These are phyloP conservation scores for Tilletia caries DNA, from an alignment of 1,284 basidiomycete species.

Conservation along the genomic window DNA sequence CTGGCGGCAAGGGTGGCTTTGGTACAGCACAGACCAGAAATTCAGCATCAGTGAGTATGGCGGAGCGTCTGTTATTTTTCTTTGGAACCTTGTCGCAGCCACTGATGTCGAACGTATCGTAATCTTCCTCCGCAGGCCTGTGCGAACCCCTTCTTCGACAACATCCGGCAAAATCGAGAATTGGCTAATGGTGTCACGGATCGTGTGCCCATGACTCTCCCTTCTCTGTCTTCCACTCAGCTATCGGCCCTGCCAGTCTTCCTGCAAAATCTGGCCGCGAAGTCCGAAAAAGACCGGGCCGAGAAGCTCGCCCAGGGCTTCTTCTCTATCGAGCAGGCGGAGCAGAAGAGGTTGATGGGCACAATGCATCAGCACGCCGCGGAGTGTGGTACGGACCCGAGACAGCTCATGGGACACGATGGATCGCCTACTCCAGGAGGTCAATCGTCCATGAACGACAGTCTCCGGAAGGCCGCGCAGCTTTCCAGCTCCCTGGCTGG, in stretches of 20 bases:
- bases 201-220: slow-evolving; percentile 41
- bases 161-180: slow-evolving; percentile 90
- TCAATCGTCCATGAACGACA: slow-evolving; percentile 17
- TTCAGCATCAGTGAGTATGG: background rate
- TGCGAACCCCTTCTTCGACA: slow-evolving; percentile 66
- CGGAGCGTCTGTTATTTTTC: background rate
- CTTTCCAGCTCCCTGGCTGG: slow-evolving; percentile 13
- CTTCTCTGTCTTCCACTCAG: slow-evolving; percentile 27
- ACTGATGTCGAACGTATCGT: background rate
- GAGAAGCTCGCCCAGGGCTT: slow-evolving; percentile 83
- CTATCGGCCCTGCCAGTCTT: slow-evolving; percentile 68
- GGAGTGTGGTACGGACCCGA: slow-evolving; percentile 22
- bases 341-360: slow-evolving; percentile 81
- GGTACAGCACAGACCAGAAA: background rate
- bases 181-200: slow-evolving; percentile 70
- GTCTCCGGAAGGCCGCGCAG: background rate
- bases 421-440: background rate
- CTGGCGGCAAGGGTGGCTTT: background rate
- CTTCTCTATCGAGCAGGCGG: slow-evolving; percentile 81
- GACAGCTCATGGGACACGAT: background rate
- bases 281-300: slow-evolving; percentile 62
- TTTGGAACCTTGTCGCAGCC: slow-evolving; percentile 14
- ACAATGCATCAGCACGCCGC: slow-evolving; percentile 85
- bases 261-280: slow-evolving; percentile 68
- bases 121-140: slow-evolving; percentile 16